Evolutionary conservation across 345 rosid genomes (phyloP).

Genomic region (thale cress (Arabidopsis thaliana)): TAIR10.1 NC_003076.8:8423001-8423500

Average conservation of each 20-base stretch:
- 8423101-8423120: background rate
- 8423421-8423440: constrained; percentile 43
- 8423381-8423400: background rate
- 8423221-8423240: constrained; percentile 77
- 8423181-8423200: constrained; percentile 98
- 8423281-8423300: constrained; percentile 56
- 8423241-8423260: constrained; percentile 63
- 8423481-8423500: constrained; percentile 17
- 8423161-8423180: constrained; percentile 28
- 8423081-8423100: background rate
- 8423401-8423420: constrained; percentile 48
- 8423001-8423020: constrained; percentile 7
- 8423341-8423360: constrained; percentile 41
- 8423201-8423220: constrained; percentile 79
- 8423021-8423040: background rate
- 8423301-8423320: constrained; percentile 66
- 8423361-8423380: background rate
- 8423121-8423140: background rate
- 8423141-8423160: background rate
- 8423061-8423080: constrained; percentile 17
- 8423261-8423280: constrained; percentile 77
- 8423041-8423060: constrained; percentile 8
- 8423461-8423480: constrained; percentile 20
- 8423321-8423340: constrained; percentile 64
- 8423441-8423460: constrained; percentile 27